Evolutionary conservation across 768 basidiomycete genomes (phyloP), one percentile per base, ranked within the genome.

Genomic region (Kwoniella dendrophila): DNA sequence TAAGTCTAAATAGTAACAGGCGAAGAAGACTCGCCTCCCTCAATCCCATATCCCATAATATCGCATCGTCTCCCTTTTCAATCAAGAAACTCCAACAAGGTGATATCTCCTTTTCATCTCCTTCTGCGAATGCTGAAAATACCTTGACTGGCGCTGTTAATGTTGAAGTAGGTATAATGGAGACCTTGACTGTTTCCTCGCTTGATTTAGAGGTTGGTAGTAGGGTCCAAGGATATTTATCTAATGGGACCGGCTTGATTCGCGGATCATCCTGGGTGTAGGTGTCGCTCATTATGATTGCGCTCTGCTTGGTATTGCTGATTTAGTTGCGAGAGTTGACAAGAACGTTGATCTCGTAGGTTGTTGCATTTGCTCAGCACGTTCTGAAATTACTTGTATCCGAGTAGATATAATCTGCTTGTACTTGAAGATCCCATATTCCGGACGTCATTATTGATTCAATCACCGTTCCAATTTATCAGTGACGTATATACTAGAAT

Each of bases 1-100:
- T 7, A 7, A n/a, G 10, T n/a, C n/a, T 47, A 20, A n/a, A n/a
- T n/a, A n/a, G n/a, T n/a, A 20, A 8, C 44, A 8, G 29, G 29
- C 32, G n/a, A 8, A 50, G 12, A 14, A 4, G 4, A 38, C 30
- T 52, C 51, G 36, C 51, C 51, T 51, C 43, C 26, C 56, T 62
- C 29, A 67, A 24, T 22, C 71, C 71, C 44, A 68, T 36, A 59
- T 72, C 71, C 53, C 63, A 72, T 1, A 72, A 44, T 2, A 57
- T 48, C 24, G 55, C 55, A 36, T 62, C 38, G 24, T 64, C 61
- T 22, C 56, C 59, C 27, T 69, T 59, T 29, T 67, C 61, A n/a
- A 69, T 57, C 20, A 69, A 43, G 40, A 70, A 66, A 33, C 58
- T 61, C 52, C 58, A 68, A n/a, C 61, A 50, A 7, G 68, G 68